A percentile compares a stretch with the other conserved stretches of the same genome.
phyloP scores from a whole-genome alignment of 2,329 filamentous ascomycete species.

The Cladophialophora bantiana region DNA sequence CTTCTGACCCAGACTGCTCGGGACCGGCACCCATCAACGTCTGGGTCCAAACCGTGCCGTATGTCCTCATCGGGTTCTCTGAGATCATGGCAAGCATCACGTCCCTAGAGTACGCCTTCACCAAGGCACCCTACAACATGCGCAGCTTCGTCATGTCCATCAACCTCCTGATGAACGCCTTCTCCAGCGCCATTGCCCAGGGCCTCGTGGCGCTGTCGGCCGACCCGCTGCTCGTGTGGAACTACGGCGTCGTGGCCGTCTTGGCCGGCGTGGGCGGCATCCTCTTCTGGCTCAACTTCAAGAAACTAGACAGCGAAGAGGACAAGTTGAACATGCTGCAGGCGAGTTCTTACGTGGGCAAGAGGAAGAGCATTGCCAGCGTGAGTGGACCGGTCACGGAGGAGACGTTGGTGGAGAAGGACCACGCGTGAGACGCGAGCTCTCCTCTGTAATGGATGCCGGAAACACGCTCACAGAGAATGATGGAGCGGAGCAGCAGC shows the following conservation, averaged over 20 bases:
- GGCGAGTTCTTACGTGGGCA: conserved; percentile 32
- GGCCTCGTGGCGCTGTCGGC: conserved; percentile 67
- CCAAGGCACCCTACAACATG: conserved; percentile 81
- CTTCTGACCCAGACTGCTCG: conserved; percentile 59
- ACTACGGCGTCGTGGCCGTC: conserved; percentile 70
- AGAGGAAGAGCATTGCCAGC: conserved; percentile 14
- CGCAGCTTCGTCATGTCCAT: conserved; percentile 71
- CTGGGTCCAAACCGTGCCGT: conserved; percentile 48
- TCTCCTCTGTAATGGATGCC: neutral
- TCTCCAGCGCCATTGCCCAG: conserved; percentile 74
- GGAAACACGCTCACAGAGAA: neutral
- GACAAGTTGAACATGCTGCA: conserved; percentile 66
- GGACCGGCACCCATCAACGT: conserved; percentile 68
- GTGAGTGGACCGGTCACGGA: neutral
- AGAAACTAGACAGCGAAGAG: conserved; percentile 70
- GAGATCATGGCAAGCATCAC: conserved; percentile 56
- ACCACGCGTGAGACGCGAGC: neutral
- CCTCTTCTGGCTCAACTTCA: conserved; percentile 73
- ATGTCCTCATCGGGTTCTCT: conserved; percentile 42
- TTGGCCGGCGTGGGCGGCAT: conserved; percentile 68
- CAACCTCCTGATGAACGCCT: conserved; percentile 73
- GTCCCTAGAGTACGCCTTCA: conserved; percentile 77
- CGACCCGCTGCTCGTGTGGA: conserved; percentile 74
- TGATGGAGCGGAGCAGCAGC: neutral
- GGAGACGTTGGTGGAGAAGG: conserved; percentile 14